Base-by-base conservation (phyloP, 345 rosid genomes). In the Zanthoxylum bungeanum region DNA sequence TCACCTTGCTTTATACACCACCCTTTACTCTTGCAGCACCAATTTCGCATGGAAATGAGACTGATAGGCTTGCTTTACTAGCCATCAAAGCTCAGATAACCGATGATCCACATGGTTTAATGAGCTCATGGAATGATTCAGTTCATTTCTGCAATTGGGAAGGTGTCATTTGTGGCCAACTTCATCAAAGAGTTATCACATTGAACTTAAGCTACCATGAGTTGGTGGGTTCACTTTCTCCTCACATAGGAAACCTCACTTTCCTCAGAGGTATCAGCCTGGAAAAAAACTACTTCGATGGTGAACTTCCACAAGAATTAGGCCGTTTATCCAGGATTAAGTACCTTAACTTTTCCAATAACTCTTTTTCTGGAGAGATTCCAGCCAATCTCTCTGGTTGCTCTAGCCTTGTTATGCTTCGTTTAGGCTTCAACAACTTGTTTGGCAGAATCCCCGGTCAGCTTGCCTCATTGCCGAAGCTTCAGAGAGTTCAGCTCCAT, bases 161-260 rank as follows among this genome's bases (percentile, higher is more conserved):
- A n/a, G 80, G 83, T 4, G 73, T 77, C 27, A 40, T 68, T 9
- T 76, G 83, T 21, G 52, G 74, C 25, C 39, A 17, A 5, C 49
- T 21, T 1, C 76, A 71, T 30, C 70, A 70, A 21, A 70, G 80
- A 52, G 80, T 80, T 4, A 44, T 57, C 52, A 6, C 50, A 9
- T 37, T 79, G 39, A 66, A 49, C 44, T 60, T 79, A 6, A 55
- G 44, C 27, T 7, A 59, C 47, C 40, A 56, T 21, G 11, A 70
- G 7, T 59, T 75, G 57, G 66, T 57, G 17, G 83, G 83, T 51
- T 25, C 75, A 1, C 28, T 79, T 2, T 76, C 83, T 50, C 77
- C 82, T 16, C 49, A 62, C 33, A 50, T 75, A 7, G 76, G 74
- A n/a, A 79, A 79, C 19, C 73, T 75, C 21, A 61, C 47, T 12